A percentile compares a stretch with the other conserved stretches of the same genome.
Evolutionary conservation across 1,284 basidiomycete genomes (phyloP).

Genomic region (Rugosomyces carneus): DNA sequence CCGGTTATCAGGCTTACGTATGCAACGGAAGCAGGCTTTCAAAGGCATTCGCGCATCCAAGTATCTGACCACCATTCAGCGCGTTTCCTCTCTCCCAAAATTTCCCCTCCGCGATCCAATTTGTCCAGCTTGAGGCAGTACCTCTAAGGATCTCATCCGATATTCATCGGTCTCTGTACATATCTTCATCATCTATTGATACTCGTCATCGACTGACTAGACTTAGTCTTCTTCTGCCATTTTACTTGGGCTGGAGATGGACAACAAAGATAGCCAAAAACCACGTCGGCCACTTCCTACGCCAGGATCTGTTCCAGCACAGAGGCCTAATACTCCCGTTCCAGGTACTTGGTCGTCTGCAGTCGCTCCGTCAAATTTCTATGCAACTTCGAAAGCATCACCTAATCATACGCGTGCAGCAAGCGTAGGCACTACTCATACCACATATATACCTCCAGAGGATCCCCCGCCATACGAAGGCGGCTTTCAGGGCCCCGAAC

Average conservation of each 20-base stretch:
- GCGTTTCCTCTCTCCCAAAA: slow-evolving; percentile 1
- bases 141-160: neutral
- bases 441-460: slow-evolving; percentile 29
- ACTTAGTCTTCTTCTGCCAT: neutral
- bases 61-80: slow-evolving; percentile 8
- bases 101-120: neutral
- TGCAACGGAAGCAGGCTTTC: neutral
- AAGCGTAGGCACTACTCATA: slow-evolving; percentile 35
- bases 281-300: slow-evolving; percentile 35
- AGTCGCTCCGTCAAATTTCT: slow-evolving; percentile 32
- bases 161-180: neutral
- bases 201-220: neutral
- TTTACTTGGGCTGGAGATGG: slow-evolving; percentile 23
- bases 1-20: slow-evolving; percentile 1
- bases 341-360: slow-evolving; percentile 17
- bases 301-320: slow-evolving; percentile 27
- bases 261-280: slow-evolving; percentile 32
- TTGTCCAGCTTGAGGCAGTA: slow-evolving; percentile 4
- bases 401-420: slow-evolving; percentile 31
- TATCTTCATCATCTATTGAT: slow-evolving; percentile 4
- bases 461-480: slow-evolving; percentile 27
- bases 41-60: neutral
- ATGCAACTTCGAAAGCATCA: slow-evolving; percentile 26
- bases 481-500: slow-evolving; percentile 39
- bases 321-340: slow-evolving; percentile 37